Evolutionary conservation across 139 green algal genomes (phyloP), one percentile per base, ranked within the genome.

Genomic region (Micractinium sp.): DNA sequence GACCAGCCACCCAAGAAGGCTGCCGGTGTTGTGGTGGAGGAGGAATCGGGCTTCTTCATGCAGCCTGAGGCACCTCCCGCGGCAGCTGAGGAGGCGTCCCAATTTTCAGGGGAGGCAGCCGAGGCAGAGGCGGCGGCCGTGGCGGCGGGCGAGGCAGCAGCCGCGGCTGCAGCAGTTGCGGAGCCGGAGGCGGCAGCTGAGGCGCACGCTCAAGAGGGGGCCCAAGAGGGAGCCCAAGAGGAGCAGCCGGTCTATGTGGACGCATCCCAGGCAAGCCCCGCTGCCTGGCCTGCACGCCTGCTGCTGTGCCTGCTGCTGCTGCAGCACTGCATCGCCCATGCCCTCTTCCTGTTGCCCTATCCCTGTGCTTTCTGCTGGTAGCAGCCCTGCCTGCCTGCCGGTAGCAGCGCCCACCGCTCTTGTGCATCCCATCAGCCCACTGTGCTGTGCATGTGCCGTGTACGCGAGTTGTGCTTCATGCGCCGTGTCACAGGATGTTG

Each of bases 221-320:
- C 7, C 47, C 47, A 31, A 15, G 86, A 88, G 39, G 85, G 13
- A 63, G 53, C 56, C 18, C 71, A 19, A 31, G 83, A 89, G 76
- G 76, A 60, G 1, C 33, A 29, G 20, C 79, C 81, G 22, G 76
- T 79, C 69, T 74, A 78, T 41, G 79, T 92, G 23, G 90, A 93
- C 56, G 82, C n/a, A 9, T 78, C 82, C 12, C 22, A 67, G 79
- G 79, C 31, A 71, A 36, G 79, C 20, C 3, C 47, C 47, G 7
- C 47, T 9, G 47, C 47, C 47, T 9, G 5, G 47, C 47, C 47
- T 56, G 47, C 47, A 56, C 47, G 47, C 47, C 5, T 9, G 47
- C 47, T 56, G 47, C 47, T 56, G 47, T 56, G 47, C 47, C 47
- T 56, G 47, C 47, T 56, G 47, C 31, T 23, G 73, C 19, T 79